A percentile compares a stretch with the other conserved stretches of the same genome.
Evolutionary conservation across 2,329 filamentous ascomycete genomes (phyloP).

Genomic region (Nemania abortiva): DNA sequence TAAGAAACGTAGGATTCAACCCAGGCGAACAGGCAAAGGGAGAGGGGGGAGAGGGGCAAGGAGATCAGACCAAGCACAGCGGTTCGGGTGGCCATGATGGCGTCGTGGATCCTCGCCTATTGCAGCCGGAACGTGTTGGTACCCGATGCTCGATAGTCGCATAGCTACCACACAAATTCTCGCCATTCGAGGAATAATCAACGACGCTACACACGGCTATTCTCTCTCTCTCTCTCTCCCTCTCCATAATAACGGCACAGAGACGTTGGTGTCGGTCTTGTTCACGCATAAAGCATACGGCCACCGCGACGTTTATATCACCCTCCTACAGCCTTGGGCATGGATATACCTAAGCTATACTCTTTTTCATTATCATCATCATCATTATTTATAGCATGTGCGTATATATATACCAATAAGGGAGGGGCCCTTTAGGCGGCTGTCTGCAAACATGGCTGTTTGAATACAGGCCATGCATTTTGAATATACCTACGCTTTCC

Average conservation of each 20-base stretch:
- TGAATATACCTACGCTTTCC: conserved; percentile 6
- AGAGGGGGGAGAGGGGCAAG: background rate
- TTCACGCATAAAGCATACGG: background rate
- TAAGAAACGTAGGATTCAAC: background rate
- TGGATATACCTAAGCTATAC: background rate
- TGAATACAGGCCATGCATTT: background rate
- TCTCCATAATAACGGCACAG: background rate
- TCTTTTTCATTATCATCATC: background rate
- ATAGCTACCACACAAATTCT: background rate
- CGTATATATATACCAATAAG: background rate
- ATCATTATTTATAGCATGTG: background rate
- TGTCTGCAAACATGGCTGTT: conserved; percentile 1
- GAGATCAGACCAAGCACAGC: background rate
- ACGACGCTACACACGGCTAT: background rate
- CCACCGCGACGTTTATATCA: background rate
- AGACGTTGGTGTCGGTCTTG: background rate
- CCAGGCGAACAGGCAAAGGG: background rate
- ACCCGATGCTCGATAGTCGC: background rate
- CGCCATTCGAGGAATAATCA: background rate
- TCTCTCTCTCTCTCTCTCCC: too few relatives aligned
- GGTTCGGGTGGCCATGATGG: background rate
- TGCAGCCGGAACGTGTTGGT: background rate
- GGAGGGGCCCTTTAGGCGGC: background rate
- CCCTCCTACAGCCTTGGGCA: background rate
- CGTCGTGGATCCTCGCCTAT: background rate